phyloP scores from a whole-genome alignment of 2,329 filamentous ascomycete species.

The Xylaria sp. region DNA sequence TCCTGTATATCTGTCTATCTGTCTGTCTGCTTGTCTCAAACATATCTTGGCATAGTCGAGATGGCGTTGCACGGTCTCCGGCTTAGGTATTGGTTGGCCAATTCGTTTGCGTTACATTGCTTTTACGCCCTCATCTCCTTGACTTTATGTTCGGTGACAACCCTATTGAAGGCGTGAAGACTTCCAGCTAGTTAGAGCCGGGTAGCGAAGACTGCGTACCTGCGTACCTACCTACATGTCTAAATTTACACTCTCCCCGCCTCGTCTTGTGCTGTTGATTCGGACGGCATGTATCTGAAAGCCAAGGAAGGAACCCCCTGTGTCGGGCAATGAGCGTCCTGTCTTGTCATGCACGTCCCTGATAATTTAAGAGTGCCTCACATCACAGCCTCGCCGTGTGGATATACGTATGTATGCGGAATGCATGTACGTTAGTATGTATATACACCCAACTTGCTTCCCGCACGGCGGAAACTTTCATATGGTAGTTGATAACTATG shows the following conservation, averaged over 20 bases:
- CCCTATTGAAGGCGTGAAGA: not conserved
- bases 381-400: slow-evolving; percentile 6
- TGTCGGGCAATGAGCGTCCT: not conserved
- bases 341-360: not conserved
- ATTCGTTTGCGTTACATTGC: not conserved
- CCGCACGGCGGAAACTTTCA: not conserved
- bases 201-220: not conserved
- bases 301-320: not conserved
- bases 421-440: not conserved
- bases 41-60: not conserved
- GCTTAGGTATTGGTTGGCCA: not conserved
- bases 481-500: not conserved
- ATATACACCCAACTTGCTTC: slow-evolving; percentile 13
- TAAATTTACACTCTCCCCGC: slow-evolving; percentile 7
- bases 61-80: not conserved
- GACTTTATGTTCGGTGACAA: not conserved
- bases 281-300: not conserved
- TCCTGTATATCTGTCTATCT: not conserved
- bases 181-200: not conserved
- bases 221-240: not conserved
- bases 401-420: not conserved
- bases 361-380: slow-evolving; percentile 5
- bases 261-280: not conserved
- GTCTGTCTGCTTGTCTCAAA: not conserved
- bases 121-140: not conserved